Conservation (phyloP, 371 early-diverging fungal species). For the Gilbertella persicaria region DNA sequence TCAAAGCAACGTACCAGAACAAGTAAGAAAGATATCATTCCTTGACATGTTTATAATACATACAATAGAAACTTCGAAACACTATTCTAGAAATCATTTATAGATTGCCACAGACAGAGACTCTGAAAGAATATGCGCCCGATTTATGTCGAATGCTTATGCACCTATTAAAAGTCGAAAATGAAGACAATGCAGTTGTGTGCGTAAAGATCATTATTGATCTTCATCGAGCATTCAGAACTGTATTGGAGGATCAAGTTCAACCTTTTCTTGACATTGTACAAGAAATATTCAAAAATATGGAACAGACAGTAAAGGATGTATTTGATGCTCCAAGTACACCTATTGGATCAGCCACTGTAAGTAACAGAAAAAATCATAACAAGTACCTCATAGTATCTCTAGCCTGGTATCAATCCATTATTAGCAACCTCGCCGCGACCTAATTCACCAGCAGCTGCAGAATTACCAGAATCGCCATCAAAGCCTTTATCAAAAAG, state of each 20-base stretch:
- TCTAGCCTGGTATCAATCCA: constrained; percentile 57
- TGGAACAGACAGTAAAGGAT: constrained; percentile 82
- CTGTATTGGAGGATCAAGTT: constrained; percentile 81
- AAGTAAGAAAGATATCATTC: too few species aligned
- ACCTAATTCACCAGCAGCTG: constrained; percentile 74
- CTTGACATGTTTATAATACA: neutral
- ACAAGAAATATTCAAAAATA: constrained; percentile 87
- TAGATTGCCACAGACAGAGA: constrained; percentile 86
- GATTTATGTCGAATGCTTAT: constrained; percentile 70
- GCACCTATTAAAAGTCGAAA: constrained; percentile 82
- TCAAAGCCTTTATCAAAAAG: constrained; percentile 77
- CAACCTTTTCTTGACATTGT: constrained; percentile 91
- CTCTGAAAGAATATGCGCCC: constrained; percentile 63
- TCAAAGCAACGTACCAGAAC: constrained; percentile 78
- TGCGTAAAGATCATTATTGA: constrained; percentile 95
- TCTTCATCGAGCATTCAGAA: constrained; percentile 83
- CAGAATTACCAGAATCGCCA: constrained; percentile 61
- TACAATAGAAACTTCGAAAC: constrained; percentile 82
- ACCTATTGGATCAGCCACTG: constrained; percentile 56
- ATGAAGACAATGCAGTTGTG: constrained; percentile 95
- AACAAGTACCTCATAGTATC: neutral
- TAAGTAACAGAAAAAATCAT: constrained; percentile 31
- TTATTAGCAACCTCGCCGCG: constrained; percentile 67
- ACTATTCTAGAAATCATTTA: constrained; percentile 91
- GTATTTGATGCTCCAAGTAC: constrained; percentile 75